Evolutionary conservation across 192 early-diverging fungal genomes (phyloP), one percentile per base, ranked within the genome.

Genomic region (Spinellus fusiger): DNA sequence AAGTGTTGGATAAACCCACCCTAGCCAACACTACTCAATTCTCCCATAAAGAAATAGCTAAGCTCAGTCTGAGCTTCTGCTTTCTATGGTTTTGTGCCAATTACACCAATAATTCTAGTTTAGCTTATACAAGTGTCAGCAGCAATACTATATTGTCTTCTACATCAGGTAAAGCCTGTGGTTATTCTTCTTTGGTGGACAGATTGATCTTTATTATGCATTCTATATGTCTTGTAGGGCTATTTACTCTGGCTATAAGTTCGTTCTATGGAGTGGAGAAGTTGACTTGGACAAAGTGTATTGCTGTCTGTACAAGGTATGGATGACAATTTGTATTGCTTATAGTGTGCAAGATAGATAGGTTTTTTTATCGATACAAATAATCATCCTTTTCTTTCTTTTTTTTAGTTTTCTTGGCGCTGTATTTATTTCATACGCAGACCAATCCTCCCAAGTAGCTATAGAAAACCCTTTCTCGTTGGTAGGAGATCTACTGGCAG

Each of bases 1-100:
- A n/a, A n/a, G n/a, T n/a, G n/a, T n/a, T n/a, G n/a, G n/a, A n/a
- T n/a, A n/a, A n/a, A n/a, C n/a, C n/a, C n/a, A n/a, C n/a, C n/a
- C n/a, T n/a, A n/a, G 32, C 49, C 10, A 32, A 44, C 32, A 33
- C 16, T 22, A 59, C 48, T 32, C 40, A 61, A 25, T 31, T 70
- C 18, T 44, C 65, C 12, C 29, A 44, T 23, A 59, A 53, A 12
- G 65, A 87, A 71, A 81, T 81, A 13, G 82, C 83, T 0, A 62
- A 77, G 57, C 75, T 89, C 37, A 82, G 87, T 1, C 62, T 86
- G 27, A 66, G 65, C 0, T 92, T 92, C 62, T 89, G 89, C 66
- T 67, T 87, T 10, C 69, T 90, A 50, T 92, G 90, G 90, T 92
- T 92, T 77, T 37, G 69, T 26, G 90, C 89, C 55, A 90, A 90